phyloP scores from a whole-genome alignment of 202 grass and related monocot genomes.

The Musa balbisiana region DNA sequence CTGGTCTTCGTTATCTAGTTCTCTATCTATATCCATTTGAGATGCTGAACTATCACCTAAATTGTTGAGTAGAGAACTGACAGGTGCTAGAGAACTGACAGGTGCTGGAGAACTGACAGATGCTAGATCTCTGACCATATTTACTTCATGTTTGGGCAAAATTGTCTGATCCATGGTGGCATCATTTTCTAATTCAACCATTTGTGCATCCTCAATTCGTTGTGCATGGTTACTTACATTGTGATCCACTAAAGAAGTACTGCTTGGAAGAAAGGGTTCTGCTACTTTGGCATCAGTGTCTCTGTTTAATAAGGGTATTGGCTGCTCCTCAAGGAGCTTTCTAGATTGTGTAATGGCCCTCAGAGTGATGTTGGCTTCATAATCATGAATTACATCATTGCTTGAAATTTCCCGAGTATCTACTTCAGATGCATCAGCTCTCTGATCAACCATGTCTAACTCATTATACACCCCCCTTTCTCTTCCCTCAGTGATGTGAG shows the following conservation, averaged over 20 bases:
- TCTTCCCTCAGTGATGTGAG: slow-evolving; percentile 26
- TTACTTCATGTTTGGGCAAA: slow-evolving; percentile 16
- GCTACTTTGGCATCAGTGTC: slow-evolving; percentile 17
- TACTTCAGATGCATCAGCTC: slow-evolving; percentile 28
- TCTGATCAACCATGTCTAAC: slow-evolving; percentile 25
- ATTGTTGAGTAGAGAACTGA: neutral
- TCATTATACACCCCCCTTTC: slow-evolving; percentile 1
- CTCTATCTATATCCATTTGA: slow-evolving; percentile 12
- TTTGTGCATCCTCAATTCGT: slow-evolving; percentile 26
- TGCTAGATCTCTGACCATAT: slow-evolving; percentile 15
- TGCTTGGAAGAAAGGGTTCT: slow-evolving; percentile 21
- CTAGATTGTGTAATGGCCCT: neutral
- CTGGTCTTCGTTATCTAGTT: slow-evolving; percentile 20
- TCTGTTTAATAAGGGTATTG: slow-evolving; percentile 21
- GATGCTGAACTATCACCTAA: slow-evolving; percentile 7
- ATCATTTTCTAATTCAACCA: slow-evolving; percentile 18
- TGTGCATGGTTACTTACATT: slow-evolving; percentile 20
- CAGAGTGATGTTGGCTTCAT: slow-evolving; percentile 9
- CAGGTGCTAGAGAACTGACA: slow-evolving; percentile 21
- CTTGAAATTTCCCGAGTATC: slow-evolving; percentile 17
- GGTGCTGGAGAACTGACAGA: slow-evolving; percentile 9
- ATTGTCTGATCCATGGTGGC: slow-evolving; percentile 29
- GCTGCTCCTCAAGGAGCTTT: slow-evolving; percentile 13
- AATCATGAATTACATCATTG: slow-evolving; percentile 33
- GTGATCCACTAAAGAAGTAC: slow-evolving; percentile 25